Percentiles rank a stretch among this genome's conserved stretches.
Evolutionary conservation across 441 rosid species (phyloP).

Genomic region (Pelargonium myrrhifolium): DNA sequence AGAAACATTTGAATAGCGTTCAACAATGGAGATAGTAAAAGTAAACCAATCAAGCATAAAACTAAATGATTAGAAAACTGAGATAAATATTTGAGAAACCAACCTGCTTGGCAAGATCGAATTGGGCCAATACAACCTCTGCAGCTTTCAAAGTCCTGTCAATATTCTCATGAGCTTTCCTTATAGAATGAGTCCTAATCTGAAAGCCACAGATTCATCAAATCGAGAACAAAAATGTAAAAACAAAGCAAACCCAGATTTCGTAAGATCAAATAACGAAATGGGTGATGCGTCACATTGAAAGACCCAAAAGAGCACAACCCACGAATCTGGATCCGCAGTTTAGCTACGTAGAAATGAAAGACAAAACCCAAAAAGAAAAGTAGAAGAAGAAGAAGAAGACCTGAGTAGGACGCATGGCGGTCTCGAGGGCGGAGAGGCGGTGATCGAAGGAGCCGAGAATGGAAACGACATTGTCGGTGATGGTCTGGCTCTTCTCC

Average conservation of each 20-base stretch:
- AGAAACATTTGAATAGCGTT: not conserved
- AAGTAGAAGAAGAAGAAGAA: no score
- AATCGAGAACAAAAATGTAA: not conserved
- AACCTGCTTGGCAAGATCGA: conserved; percentile 82
- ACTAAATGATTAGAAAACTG: no score
- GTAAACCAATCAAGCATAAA: not conserved
- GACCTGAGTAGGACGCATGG: conserved; percentile 99
- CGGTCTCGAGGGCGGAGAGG: conserved; percentile 91
- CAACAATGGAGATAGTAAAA: not conserved
- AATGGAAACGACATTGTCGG: conserved; percentile 74
- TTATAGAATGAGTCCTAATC: conserved; percentile 85
- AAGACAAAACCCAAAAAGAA: no score
- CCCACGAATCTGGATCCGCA: no score
- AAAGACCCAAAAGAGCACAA: not conserved
- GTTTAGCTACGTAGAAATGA: no score
- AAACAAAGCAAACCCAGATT: not conserved
- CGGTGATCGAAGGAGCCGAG: conserved; percentile 96
- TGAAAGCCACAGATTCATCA: conserved; percentile 22
- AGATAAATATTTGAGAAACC: conserved; percentile 12
- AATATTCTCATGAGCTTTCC: conserved; percentile 95
- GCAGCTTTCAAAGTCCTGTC: conserved; percentile 88
- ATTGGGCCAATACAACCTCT: conserved; percentile 69
- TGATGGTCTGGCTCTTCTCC: conserved; percentile 75
- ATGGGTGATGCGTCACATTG: no score
- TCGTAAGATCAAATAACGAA: not conserved